Conservation (phyloP, 2,329 filamentous ascomycete genomes). For the Claviceps spartinae region DNA sequence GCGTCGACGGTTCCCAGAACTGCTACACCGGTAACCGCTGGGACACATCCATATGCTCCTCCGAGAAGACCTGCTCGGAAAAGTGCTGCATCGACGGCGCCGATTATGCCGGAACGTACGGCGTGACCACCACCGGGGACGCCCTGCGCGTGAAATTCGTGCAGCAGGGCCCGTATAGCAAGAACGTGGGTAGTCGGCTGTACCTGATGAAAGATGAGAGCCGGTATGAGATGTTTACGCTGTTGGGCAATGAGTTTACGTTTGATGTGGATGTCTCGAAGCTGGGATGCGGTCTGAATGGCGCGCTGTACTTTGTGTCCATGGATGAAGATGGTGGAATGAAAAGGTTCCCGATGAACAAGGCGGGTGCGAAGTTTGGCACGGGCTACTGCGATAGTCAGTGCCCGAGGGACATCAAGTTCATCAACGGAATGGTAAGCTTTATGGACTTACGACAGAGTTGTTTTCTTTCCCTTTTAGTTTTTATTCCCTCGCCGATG, state of each 20-base stretch:
- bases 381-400: slow-evolving; percentile 42
- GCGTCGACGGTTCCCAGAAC: not conserved
- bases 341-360: slow-evolving; percentile 34
- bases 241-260: not conserved
- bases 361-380: slow-evolving; percentile 44
- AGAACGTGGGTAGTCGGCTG: not conserved
- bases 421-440: not conserved
- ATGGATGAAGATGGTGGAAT: slow-evolving; percentile 47
- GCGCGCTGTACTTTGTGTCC: slow-evolving; percentile 52
- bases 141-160: not conserved
- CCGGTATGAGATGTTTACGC: not conserved
- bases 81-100: not conserved
- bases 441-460: not conserved
- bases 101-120: not conserved
- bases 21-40: not conserved
- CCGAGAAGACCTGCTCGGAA: not conserved
- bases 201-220: not conserved
- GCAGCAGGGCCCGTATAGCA: not conserved
- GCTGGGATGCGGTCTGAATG: slow-evolving; percentile 57
- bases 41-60: not conserved
- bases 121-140: not conserved
- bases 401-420: slow-evolving; percentile 30
- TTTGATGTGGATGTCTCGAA: slow-evolving; percentile 38
- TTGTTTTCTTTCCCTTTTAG: not conserved
- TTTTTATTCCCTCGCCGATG: not conserved